Base-by-base conservation (phyloP, 176 grass and related monocot species). In the Poa pratensis region DNA sequence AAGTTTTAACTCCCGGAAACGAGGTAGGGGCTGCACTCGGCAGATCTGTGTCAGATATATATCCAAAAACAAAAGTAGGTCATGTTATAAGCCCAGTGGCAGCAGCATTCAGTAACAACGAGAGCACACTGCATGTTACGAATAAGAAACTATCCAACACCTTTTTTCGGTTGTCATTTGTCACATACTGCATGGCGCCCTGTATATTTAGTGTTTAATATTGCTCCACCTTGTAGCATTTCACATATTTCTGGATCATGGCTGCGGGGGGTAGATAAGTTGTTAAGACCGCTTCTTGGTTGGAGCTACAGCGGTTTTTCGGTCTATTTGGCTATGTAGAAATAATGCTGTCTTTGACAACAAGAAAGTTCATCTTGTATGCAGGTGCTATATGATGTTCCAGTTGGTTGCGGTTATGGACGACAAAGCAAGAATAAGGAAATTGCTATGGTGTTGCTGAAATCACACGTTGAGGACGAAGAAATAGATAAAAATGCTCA, bases 31-130 rank as follows among this genome's bases (percentile, higher is more conserved):
- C 17, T 78, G 72, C 9, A 74, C 6, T 35, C 15, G 32, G 62
- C 32, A 82, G 23, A 23, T 76, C 66, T 74, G 24, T 73, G 66
- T 72, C 6, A 11, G 32, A 60, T 83, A 53, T 81, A 43, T 48
- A 74, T 49, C 18, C 26, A 82, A 15, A 85, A 68, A 22, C 37
- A 67, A 80, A 50, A 75, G 60, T 19, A 27, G 54, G 46, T 6
- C 45, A 48, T 40, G 65, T 27, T 69, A 75, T 70, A 61, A 81
- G 15, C n/a, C 57, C 75, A 84, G 24, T 54, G 23, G 13, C 45
- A 48, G 2, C 45, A 48, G 12, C 45, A 48, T 48, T 48, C 10
- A 48, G 45, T 12, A 34, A 75, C 3, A 79, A 10, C 51, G 7
- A 23, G 12, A 84, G 22, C 2, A 11, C 12, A 62, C 22, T 73